Evolutionary conservation across 2,329 filamentous ascomycete genomes (phyloP).

Genomic region (Neopestalotiopsis clavispora): DNA sequence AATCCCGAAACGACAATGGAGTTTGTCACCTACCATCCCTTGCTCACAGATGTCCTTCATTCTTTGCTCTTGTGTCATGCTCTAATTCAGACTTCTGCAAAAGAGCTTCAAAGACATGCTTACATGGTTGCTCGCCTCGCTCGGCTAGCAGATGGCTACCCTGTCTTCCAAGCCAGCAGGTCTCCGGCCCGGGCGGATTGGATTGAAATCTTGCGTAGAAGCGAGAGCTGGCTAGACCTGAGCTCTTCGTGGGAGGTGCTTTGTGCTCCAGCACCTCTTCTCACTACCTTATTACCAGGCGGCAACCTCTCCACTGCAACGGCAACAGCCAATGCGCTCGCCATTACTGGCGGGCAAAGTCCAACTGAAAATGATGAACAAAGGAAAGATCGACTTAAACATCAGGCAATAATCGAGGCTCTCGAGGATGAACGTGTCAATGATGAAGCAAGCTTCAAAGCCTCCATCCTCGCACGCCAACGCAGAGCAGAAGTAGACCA

Average conservation of each 20-base stretch:
- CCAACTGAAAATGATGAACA: slow-evolving; percentile 55
- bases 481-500: slow-evolving; percentile 61
- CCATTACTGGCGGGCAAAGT: slow-evolving; percentile 36
- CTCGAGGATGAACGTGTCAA: slow-evolving; percentile 70
- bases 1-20: slow-evolving; percentile 51
- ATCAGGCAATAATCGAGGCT: slow-evolving; percentile 70
- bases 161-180: slow-evolving; percentile 75
- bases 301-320: slow-evolving; percentile 31
- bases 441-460: slow-evolving; percentile 69
- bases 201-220: slow-evolving; percentile 73
- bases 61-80: slow-evolving; percentile 78
- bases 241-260: slow-evolving; percentile 71
- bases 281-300: slow-evolving; percentile 32
- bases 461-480: slow-evolving; percentile 66
- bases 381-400: slow-evolving; percentile 62
- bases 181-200: slow-evolving; percentile 79
- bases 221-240: slow-evolving; percentile 73
- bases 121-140: slow-evolving; percentile 80
- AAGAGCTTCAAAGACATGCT: slow-evolving; percentile 79
- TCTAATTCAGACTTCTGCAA: slow-evolving; percentile 78
- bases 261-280: slow-evolving; percentile 65
- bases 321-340: slow-evolving; percentile 39
- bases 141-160: slow-evolving; percentile 78
- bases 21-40: slow-evolving; percentile 78
- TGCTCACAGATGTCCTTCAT: slow-evolving; percentile 80